A percentile compares a stretch with the other conserved stretches of the same genome.
phyloP scores from a whole-genome alignment of 345 rosid species.

The Citrus cavaleriei region DNA sequence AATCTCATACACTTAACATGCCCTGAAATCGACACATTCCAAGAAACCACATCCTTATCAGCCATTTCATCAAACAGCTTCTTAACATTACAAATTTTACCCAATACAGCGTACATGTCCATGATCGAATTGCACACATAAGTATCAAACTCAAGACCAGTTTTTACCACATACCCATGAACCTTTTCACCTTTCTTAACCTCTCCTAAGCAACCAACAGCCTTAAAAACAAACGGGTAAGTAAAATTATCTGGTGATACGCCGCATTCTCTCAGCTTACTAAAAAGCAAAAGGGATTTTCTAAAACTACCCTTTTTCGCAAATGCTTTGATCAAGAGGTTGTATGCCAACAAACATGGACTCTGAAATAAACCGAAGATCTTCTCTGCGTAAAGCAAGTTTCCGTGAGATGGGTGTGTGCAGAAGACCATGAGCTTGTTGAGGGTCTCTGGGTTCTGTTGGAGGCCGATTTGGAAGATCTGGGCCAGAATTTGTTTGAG shows the following conservation, averaged over 20 bases:
- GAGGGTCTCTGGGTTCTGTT: neutral
- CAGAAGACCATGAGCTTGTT: slow-evolving; percentile 8
- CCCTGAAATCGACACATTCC: slow-evolving; percentile 5
- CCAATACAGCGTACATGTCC: neutral
- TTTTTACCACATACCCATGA: slow-evolving; percentile 5
- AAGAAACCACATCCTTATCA: neutral
- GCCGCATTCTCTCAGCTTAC: neutral
- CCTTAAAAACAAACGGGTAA: slow-evolving; percentile 3
- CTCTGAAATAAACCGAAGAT: neutral
- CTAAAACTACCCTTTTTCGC: neutral
- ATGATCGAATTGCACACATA: neutral
- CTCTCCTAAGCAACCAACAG: neutral
- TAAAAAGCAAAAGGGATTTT: neutral
- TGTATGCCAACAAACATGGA: neutral
- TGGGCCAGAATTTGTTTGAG: slow-evolving; percentile 8
- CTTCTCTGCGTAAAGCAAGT: neutral
- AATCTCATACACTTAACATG: neutral
- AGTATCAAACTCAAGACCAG: slow-evolving; percentile 1
- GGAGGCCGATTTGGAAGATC: slow-evolving; percentile 8
- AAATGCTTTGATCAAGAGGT: slow-evolving; percentile 1
- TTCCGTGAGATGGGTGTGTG: neutral
- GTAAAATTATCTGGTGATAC: slow-evolving; percentile 3
- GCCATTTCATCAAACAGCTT: slow-evolving; percentile 8
- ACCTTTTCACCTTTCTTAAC: neutral
- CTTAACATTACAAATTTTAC: neutral